Base-by-base conservation (phyloP, 305 asterid genomes). In the Rubia tinctorum region DNA sequence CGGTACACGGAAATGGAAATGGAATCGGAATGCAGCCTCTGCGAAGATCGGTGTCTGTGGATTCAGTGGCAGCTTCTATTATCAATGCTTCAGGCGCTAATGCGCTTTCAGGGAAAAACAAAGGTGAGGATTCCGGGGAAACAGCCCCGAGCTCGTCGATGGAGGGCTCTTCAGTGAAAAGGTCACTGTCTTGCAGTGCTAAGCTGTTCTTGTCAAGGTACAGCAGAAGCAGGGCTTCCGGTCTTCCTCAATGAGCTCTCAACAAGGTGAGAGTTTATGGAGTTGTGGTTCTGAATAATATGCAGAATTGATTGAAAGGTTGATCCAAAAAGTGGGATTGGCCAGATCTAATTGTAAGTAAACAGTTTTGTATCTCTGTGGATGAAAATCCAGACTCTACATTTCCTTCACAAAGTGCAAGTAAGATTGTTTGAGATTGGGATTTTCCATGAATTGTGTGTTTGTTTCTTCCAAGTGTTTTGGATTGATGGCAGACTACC, bases 31-130 rank as follows among this genome's bases (percentile, higher is more conserved):
- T 84, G 68, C 84, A 78, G 22, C 77, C 83, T 0, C 18, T 74
- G 71, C 82, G 90, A 77, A 85, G 94, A 80, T 90, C 96, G 2
- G 88, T 86, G 20, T 86, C 93, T 0, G n/a, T 85, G 82, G 90
- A 86, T 73, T 79, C 82, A 15, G 43, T 81, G 39, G 73, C 89
- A 39, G 89, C 84, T 0, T 76, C 80, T 0, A 60, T 60, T 71
- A 62, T 86, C 65, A 76, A 76, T 45, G 30, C 78, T 43, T 86
- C 76, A 4, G 67, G 80, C 2, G 76, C 74, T 4, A 61, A 80
- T 67, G 86, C 79, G 75, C 69, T 66, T 69, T 59, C 68, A 34
- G 80, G 68, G 42, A 60, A 79, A 27, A 77, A 43, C 45, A 73
- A 77, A 6, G 85, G 51, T 13, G 55, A 71, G 44, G 43, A n/a